Evolutionary conservation across 441 rosid species (phyloP).

Genomic region (Aquilaria agallochum): DNA sequence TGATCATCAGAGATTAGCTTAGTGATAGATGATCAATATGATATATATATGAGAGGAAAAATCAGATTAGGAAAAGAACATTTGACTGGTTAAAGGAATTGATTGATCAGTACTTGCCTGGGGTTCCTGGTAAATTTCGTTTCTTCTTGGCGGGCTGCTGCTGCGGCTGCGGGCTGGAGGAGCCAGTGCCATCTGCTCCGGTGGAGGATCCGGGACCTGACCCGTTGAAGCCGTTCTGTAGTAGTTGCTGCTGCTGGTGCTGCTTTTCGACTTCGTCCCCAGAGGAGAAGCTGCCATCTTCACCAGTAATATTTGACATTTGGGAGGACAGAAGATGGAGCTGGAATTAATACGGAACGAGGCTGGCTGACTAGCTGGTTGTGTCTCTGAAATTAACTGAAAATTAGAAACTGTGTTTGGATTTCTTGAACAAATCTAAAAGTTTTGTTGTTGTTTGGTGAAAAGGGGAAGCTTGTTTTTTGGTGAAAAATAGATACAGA

Average conservation of each 20-base stretch:
- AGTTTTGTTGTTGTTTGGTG: conserved; percentile 18
- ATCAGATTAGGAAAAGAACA: not conserved
- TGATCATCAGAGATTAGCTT: too few relatives aligned
- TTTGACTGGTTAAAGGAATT: conserved; percentile 5
- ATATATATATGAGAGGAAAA: not conserved
- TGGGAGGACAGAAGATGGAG: conserved; percentile 6
- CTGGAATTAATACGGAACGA: not conserved
- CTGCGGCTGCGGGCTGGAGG: conserved; percentile 28
- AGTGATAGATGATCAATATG: not conserved
- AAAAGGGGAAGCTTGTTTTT: conserved; percentile 21
- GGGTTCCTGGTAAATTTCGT: conserved; percentile 71
- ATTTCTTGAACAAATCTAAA: too few relatives aligned
- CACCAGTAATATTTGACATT: conserved; percentile 65
- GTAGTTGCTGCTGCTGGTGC: conserved; percentile 24
- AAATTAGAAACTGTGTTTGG: conserved; percentile 10
- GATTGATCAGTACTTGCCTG: conserved; percentile 35
- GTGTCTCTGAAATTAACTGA: conserved; percentile 10
- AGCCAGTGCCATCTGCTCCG: conserved; percentile 27
- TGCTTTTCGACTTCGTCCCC: conserved; percentile 52
- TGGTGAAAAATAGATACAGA: conserved; percentile 18
- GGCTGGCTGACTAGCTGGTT: conserved; percentile 1
- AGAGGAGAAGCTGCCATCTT: conserved; percentile 71
- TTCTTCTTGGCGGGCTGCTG: conserved; percentile 51
- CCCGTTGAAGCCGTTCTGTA: conserved; percentile 24
- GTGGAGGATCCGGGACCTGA: conserved; percentile 22